Conservation (phyloP, 169 alveolate genomes). For the Theileria sp. region DNA sequence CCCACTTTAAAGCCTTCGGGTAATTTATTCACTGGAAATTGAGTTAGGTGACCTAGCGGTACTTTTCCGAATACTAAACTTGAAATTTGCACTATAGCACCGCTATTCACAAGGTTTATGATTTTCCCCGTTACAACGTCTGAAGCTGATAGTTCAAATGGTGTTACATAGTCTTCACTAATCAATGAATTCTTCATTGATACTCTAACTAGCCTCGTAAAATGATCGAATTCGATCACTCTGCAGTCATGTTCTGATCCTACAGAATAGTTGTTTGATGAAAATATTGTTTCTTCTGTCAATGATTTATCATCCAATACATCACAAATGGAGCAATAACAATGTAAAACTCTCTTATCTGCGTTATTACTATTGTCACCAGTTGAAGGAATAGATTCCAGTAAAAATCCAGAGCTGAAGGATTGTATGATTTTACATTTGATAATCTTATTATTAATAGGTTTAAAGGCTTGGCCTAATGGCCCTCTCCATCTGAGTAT, state of each 20-base stretch:
- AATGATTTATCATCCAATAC: constrained; percentile 12
- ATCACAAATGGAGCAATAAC: background rate
- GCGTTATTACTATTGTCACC: background rate
- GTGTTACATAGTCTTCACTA: constrained; percentile 31
- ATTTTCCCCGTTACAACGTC: constrained; percentile 38
- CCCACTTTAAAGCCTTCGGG: constrained; percentile 56
- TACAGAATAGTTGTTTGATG: constrained; percentile 14
- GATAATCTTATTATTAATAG: background rate
- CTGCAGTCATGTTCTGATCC: constrained; percentile 43
- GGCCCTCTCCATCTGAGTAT: constrained; percentile 60
- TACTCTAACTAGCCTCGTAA: constrained; percentile 30
- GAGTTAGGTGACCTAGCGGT: constrained; percentile 59
- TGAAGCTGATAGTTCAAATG: constrained; percentile 48
- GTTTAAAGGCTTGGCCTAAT: constrained; percentile 35
- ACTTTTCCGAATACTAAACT: constrained; percentile 57
- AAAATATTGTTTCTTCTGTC: background rate
- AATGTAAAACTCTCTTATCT: background rate
- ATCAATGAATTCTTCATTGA: constrained; percentile 21
- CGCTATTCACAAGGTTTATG: constrained; percentile 29
- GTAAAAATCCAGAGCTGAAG: constrained; percentile 48
- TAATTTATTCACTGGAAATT: constrained; percentile 44
- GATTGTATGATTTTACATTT: constrained; percentile 36
- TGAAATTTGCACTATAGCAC: constrained; percentile 56
- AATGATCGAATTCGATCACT: constrained; percentile 35
- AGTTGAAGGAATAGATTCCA: background rate